phyloP scores from a whole-genome alignment of 768 basidiomycete species.

The Amylocystis lapponica region DNA sequence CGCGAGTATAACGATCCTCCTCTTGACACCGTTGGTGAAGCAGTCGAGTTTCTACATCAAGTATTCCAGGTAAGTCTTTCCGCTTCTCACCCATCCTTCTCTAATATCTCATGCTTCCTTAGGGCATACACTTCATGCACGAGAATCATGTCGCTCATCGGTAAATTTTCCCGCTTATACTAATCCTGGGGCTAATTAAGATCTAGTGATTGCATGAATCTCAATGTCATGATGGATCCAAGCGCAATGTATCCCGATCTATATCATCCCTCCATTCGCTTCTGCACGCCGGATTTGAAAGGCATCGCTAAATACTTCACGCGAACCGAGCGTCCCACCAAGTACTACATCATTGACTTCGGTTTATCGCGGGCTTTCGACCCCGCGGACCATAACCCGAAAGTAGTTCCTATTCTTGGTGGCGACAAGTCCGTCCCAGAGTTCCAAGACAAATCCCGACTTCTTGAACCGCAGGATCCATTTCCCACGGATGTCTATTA shows the following conservation, averaged over 20 bases:
- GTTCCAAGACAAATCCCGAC: too few species aligned
- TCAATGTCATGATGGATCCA: slow-evolving; percentile 16
- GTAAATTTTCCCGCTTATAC: slow-evolving; percentile 11
- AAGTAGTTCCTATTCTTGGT: neutral
- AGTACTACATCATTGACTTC: slow-evolving; percentile 22
- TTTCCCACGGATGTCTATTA: neutral
- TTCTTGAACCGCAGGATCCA: too few species aligned
- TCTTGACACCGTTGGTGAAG: slow-evolving; percentile 32
- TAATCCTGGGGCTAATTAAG: neutral
- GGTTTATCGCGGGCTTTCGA: slow-evolving; percentile 15
- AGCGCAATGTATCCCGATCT: slow-evolving; percentile 3
- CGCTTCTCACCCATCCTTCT: neutral
- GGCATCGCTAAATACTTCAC: slow-evolving; percentile 20
- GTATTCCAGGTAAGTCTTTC: slow-evolving; percentile 25
- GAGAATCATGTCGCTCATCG: slow-evolving; percentile 30
- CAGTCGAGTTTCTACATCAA: slow-evolving; percentile 27
- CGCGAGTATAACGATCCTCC: slow-evolving; percentile 21
- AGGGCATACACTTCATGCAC: slow-evolving; percentile 35
- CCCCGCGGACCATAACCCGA: slow-evolving; percentile 19
- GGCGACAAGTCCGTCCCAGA: slow-evolving; percentile 30
- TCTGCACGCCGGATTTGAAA: slow-evolving; percentile 17
- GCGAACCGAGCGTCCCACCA: slow-evolving; percentile 22
- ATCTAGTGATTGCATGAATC: slow-evolving; percentile 8
- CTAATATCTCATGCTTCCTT: neutral
- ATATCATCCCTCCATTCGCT: slow-evolving; percentile 9